A percentile compares a stretch with the other conserved stretches of the same genome.
These are phyloP conservation scores for Sclerotinia trifoliorum DNA, from an alignment of 2,329 filamentous ascomycete species.

Conservation along the genomic window DNA sequence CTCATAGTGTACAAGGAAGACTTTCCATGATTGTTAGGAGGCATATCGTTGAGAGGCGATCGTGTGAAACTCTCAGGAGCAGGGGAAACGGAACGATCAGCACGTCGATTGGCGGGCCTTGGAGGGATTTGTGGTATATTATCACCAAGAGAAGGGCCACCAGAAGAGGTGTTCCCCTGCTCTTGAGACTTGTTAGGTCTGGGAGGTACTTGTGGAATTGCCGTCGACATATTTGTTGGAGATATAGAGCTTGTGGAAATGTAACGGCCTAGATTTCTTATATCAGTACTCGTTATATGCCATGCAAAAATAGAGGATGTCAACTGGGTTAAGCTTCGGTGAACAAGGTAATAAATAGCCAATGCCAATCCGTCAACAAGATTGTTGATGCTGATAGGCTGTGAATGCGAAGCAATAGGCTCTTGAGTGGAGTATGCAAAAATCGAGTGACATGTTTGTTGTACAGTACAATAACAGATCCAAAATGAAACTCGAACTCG, in stretches of 20 bases:
- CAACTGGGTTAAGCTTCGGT: background rate
- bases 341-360: background rate
- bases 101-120: constrained; percentile 63
- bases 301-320: constrained; percentile 3
- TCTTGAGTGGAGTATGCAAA: background rate
- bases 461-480: constrained; percentile 11
- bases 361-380: background rate
- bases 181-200: constrained; percentile 57
- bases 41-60: constrained; percentile 76
- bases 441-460: background rate
- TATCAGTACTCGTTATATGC: constrained; percentile 15
- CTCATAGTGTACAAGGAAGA: constrained; percentile 42
- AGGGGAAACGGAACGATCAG: constrained; percentile 75
- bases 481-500: constrained; percentile 18
- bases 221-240: constrained; percentile 21
- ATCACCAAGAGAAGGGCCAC: constrained; percentile 35
- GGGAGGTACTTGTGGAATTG: constrained; percentile 55
- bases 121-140: constrained; percentile 74
- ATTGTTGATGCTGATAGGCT: background rate
- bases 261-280: constrained; percentile 18
- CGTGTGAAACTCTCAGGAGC: constrained; percentile 76
- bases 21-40: constrained; percentile 46
- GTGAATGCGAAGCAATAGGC: background rate
- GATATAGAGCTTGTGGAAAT: constrained; percentile 2
- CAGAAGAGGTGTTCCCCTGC: constrained; percentile 42